These are phyloP conservation scores for Chaetomiaceae sp. DNA, from an alignment of 2,329 filamentous ascomycete genomes.

Conservation along the genomic window DNA sequence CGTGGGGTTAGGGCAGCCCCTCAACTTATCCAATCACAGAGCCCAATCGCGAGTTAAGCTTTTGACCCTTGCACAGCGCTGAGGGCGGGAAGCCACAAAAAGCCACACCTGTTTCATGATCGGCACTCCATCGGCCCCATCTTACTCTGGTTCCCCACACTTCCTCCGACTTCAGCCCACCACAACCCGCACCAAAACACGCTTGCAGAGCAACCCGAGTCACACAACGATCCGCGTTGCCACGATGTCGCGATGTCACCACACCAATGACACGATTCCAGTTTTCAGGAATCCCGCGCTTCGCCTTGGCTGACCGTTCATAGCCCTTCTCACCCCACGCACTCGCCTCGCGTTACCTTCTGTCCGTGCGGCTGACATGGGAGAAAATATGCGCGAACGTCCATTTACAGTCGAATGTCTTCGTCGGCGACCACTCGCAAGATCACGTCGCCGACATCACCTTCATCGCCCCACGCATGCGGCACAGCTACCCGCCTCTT, in stretches of 20 bases:
- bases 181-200: background rate
- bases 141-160: background rate
- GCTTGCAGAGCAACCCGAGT: background rate
- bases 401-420: too few relatives aligned
- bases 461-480: background rate
- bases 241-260: background rate
- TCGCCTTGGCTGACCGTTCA: background rate
- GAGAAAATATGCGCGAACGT: background rate
- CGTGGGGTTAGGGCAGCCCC: background rate
- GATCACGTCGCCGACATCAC: background rate
- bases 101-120: background rate
- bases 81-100: background rate
- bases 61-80: constrained; percentile 1
- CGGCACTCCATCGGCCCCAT: background rate
- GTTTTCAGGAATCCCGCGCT: background rate
- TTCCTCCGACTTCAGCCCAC: background rate
- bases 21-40: background rate
- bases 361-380: background rate
- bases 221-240: background rate
- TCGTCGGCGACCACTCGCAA: too few relatives aligned
- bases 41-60: background rate
- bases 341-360: background rate
- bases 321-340: background rate
- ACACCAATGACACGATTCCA: background rate
- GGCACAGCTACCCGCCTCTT: background rate